These are phyloP conservation scores for Exutisphaerella laricina DNA, from an alignment of 2,329 filamentous ascomycete genomes.

Conservation along the genomic window DNA sequence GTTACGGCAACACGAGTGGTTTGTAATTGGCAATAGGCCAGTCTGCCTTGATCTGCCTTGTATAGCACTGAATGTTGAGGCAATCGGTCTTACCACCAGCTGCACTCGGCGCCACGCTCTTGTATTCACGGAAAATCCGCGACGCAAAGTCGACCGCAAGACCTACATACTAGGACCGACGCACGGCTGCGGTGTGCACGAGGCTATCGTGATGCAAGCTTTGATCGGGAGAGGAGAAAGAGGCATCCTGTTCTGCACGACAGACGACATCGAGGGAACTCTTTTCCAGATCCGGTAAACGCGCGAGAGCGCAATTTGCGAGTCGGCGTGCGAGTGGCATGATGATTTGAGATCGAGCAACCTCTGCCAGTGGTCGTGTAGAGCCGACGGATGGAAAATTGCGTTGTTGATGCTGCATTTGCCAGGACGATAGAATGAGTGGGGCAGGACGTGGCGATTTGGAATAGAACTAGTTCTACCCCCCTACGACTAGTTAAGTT, in stretches of 20 bases:
- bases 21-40: no score
- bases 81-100: constrained; percentile 1
- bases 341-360: background rate
- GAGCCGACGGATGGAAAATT: no score
- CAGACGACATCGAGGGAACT: no score
- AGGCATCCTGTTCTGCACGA: background rate
- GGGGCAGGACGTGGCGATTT: no score
- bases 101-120: no score
- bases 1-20: background rate
- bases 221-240: background rate
- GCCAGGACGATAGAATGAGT: no score
- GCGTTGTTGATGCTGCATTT: no score
- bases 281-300: background rate
- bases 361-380: constrained; percentile 1
- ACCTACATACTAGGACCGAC: background rate
- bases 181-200: background rate
- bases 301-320: no score
- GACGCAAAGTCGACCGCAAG: background rate
- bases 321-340: background rate
- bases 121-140: background rate
- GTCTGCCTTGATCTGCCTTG: no score
- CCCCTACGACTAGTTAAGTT: no score
- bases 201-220: background rate
- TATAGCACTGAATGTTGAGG: no score
- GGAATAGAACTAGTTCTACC: no score